Evolutionary conservation across 176 grass and related monocot genomes (phyloP).

Genomic region (Oryza meyeriana): DNA sequence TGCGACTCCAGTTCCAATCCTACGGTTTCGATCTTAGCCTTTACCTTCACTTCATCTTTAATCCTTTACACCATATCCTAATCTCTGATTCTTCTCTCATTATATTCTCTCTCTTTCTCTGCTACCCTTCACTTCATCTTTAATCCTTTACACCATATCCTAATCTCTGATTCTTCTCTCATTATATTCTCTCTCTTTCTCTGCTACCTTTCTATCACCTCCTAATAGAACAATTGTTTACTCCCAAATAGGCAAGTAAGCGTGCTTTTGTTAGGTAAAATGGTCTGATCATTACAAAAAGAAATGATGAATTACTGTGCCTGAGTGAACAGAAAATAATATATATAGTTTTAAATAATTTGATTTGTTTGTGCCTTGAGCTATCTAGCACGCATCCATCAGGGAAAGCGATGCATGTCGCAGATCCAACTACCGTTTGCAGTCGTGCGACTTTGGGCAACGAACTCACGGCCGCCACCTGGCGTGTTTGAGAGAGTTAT

Average conservation of each 20-base stretch:
- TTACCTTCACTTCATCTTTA: slow-evolving; percentile 1
- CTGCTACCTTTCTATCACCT: background rate
- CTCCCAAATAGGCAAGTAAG: background rate
- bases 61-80: background rate
- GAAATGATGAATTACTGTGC: background rate
- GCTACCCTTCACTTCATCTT: background rate
- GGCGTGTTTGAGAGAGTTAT: background rate
- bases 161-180: background rate
- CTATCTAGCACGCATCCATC: background rate
- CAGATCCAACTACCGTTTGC: slow-evolving; percentile 14
- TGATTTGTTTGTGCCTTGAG: background rate
- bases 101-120: background rate
- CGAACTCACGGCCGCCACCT: slow-evolving; percentile 5
- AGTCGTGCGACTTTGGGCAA: background rate
- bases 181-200: background rate
- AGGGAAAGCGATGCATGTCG: slow-evolving; percentile 26
- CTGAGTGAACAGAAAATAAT: background rate
- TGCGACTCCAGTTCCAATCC: background rate
- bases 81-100: background rate
- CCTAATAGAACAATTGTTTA: slow-evolving; percentile 9
- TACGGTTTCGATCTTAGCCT: background rate
- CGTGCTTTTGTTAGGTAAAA: background rate
- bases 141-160: background rate
- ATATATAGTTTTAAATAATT: background rate
- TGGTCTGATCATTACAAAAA: background rate